A percentile compares a stretch with the other conserved stretches of the same genome.
These are phyloP conservation scores for Calonectria montana DNA, from an alignment of 2,329 filamentous ascomycete genomes.

Conservation along the genomic window DNA sequence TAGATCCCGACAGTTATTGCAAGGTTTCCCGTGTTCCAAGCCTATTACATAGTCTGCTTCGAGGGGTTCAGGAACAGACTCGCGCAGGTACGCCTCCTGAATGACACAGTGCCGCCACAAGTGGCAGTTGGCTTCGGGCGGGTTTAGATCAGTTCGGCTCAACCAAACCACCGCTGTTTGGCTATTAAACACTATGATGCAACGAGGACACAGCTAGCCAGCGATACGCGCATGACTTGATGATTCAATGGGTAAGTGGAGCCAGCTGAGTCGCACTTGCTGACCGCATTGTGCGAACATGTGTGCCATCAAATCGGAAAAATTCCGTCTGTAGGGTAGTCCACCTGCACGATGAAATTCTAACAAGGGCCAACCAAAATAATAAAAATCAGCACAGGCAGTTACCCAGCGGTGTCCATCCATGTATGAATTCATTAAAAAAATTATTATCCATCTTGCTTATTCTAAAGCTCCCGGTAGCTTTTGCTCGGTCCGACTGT, in stretches of 20 bases:
- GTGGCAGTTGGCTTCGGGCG: background rate
- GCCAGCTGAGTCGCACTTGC: background rate
- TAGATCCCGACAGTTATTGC: background rate
- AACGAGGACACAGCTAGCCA: background rate
- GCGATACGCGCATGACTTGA: too few relatives aligned
- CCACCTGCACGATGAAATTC: background rate
- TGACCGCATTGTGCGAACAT: constrained; percentile 3
- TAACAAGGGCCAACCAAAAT: background rate
- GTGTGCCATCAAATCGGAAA: background rate
- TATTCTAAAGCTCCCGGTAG: too few relatives aligned
- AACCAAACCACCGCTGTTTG: background rate
- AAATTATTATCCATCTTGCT: too few relatives aligned
- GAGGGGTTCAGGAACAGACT: background rate
- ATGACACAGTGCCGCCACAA: background rate
- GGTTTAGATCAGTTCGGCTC: background rate
- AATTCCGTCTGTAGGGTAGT: background rate
- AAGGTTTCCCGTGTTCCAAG: background rate
- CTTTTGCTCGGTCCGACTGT: background rate
- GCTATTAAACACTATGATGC: background rate
- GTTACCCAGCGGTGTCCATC: background rate
- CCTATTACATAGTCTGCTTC: background rate
- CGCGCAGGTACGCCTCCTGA: background rate
- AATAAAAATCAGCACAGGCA: background rate
- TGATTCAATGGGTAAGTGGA: background rate
- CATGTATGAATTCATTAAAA: background rate